A percentile compares a stretch with the other conserved stretches of the same genome.
Conservation (phyloP, 768 basidiomycete genomes). For the Boletus tomentosulus region DNA sequence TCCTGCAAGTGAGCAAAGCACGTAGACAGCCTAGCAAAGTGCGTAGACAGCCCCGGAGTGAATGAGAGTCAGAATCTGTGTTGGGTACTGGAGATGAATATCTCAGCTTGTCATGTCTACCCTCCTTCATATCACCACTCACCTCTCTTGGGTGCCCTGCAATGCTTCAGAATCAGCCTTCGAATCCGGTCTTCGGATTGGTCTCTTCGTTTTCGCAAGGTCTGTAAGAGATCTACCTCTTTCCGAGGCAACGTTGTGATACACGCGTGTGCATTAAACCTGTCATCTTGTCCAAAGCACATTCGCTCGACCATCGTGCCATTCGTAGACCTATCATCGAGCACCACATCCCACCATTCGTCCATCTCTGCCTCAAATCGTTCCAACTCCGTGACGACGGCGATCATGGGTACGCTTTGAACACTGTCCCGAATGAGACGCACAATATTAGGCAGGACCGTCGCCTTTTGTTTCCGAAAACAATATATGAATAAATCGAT, state of each 20-base stretch:
- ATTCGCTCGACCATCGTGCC: conserved; percentile 23
- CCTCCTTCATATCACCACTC: not conserved
- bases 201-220: conserved; percentile 19
- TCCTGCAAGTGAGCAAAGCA: not conserved
- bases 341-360: conserved; percentile 25
- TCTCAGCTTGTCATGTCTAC: not conserved
- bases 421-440: conserved; percentile 3
- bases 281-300: conserved; percentile 17
- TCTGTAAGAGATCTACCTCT: conserved; percentile 9
- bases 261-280: conserved; percentile 36
- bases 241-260: conserved; percentile 30
- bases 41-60: conserved; percentile 1
- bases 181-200: conserved; percentile 11
- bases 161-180: conserved; percentile 13
- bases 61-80: not conserved
- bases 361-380: conserved; percentile 25
- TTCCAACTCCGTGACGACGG: conserved; percentile 27
- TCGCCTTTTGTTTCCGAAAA: conserved; percentile 16
- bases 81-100: conserved; percentile 3
- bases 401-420: conserved; percentile 16
- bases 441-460: conserved; percentile 11
- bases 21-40: conserved; percentile 5
- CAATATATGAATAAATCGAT: conserved; percentile 27
- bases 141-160: conserved; percentile 13
- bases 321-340: conserved; percentile 20